Conservation (phyloP, 2,329 filamentous ascomycete species). For the Calonectria pteridis region DNA sequence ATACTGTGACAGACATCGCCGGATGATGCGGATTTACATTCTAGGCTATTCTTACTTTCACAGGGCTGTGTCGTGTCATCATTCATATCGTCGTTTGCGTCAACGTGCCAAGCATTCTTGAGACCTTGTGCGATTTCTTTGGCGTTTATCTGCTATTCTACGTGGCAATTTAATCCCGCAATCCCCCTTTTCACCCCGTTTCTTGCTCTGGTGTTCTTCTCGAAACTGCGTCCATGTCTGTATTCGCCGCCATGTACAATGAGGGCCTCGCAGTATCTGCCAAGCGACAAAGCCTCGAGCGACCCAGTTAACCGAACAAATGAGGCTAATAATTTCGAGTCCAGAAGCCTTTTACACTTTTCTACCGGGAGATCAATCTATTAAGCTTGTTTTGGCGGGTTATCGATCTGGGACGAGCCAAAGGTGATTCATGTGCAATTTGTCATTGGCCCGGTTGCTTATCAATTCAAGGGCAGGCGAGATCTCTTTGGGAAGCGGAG, state of each 20-base stretch:
- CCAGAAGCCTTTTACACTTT: not conserved
- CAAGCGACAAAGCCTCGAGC: not conserved
- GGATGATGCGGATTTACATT: too few species aligned
- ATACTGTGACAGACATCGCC: not conserved
- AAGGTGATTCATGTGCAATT: not conserved
- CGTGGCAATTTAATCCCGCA: accelerated
- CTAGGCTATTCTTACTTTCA: not conserved
- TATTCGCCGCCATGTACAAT: not conserved
- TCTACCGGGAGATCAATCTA: not conserved
- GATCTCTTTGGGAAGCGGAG: not conserved
- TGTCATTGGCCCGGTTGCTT: not conserved
- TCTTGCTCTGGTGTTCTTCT: too few species aligned
- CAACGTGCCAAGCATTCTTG: too few species aligned
- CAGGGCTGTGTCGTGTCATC: too few species aligned
- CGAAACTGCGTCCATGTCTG: too few species aligned
- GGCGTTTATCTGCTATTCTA: too few species aligned
- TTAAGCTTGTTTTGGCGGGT: not conserved
- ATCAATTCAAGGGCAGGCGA: not conserved
- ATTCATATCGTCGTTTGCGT: too few species aligned
- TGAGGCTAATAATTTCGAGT: not conserved
- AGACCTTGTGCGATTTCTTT: too few species aligned
- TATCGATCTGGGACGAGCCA: not conserved
- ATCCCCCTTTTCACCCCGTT: not conserved
- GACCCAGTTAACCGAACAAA: not conserved
- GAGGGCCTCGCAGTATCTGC: not conserved